Percentiles rank a stretch among this genome's conserved stretches.
Conservation (phyloP, 2,329 filamentous ascomycete species). For the Helotiales sp. region DNA sequence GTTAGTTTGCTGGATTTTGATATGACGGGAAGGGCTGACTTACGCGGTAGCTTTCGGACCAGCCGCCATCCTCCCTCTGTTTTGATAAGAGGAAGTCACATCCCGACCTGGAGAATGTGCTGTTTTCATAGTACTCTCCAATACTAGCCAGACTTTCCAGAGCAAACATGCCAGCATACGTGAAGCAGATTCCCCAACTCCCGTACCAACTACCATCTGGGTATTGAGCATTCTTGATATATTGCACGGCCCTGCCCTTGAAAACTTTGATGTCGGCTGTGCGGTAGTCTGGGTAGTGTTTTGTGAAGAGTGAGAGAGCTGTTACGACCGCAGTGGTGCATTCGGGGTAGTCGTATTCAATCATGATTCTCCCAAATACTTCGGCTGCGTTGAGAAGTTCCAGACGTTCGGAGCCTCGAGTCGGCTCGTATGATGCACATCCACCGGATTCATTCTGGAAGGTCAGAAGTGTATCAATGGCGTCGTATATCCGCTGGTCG, state of each 20-base stretch:
- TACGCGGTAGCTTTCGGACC: slow-evolving; percentile 91
- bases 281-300: slow-evolving; percentile 82
- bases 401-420: slow-evolving; percentile 75
- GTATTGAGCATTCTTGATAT: slow-evolving; percentile 80
- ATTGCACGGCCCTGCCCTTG: slow-evolving; percentile 74
- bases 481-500: slow-evolving; percentile 80
- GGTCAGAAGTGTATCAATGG: slow-evolving; percentile 86
- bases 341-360: slow-evolving; percentile 97
- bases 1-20: slow-evolving; percentile 50
- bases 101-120: slow-evolving; percentile 70
- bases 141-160: slow-evolving; percentile 82
- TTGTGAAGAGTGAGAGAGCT: slow-evolving; percentile 79
- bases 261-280: slow-evolving; percentile 74
- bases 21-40: slow-evolving; percentile 10
- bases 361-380: slow-evolving; percentile 96
- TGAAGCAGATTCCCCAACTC: slow-evolving; percentile 97
- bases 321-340: slow-evolving; percentile 96
- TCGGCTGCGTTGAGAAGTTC: slow-evolving; percentile 94
- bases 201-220: slow-evolving; percentile 96
- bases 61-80: slow-evolving; percentile 88
- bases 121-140: slow-evolving; percentile 81
- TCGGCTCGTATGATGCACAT: slow-evolving; percentile 87
- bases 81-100: slow-evolving; percentile 86
- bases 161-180: slow-evolving; percentile 96
- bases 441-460: slow-evolving; percentile 90